Conservation (phyloP, 2,329 filamentous ascomycete genomes). For the Trichoderma brevicompactum region DNA sequence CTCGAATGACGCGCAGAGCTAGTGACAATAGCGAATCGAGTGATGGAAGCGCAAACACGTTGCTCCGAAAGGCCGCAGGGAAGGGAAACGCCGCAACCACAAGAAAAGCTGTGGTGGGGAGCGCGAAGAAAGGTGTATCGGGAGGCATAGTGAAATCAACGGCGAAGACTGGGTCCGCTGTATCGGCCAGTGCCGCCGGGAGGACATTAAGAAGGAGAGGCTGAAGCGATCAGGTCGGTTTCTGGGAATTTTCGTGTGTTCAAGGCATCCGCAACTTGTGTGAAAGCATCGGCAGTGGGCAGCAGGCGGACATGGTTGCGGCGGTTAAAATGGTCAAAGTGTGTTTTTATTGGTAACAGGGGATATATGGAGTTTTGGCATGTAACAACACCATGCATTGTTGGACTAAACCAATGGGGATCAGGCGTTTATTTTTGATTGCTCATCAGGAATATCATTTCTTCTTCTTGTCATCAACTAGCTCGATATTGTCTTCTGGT, state of each 20-base stretch:
- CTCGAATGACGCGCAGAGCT: slow-evolving; percentile 55
- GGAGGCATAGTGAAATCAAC: slow-evolving; percentile 53
- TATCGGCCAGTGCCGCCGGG: slow-evolving; percentile 51
- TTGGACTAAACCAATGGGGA: slow-evolving; percentile 1
- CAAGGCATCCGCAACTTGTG: background rate
- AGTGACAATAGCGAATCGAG: slow-evolving; percentile 67
- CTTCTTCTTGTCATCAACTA: slow-evolving; percentile 97
- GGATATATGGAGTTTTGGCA: slow-evolving; percentile 28
- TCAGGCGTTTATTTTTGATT: slow-evolving; percentile 13
- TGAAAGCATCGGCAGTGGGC: background rate
- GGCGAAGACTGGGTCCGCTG: slow-evolving; percentile 46
- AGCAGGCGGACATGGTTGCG: background rate
- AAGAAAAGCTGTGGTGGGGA: slow-evolving; percentile 59
- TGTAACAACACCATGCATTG: slow-evolving; percentile 25
- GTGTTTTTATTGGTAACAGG: background rate
- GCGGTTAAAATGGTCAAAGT: background rate
- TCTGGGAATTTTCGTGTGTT: background rate
- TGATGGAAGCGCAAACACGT: slow-evolving; percentile 66
- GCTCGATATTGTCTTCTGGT: slow-evolving; percentile 92
- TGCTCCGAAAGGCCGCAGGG: slow-evolving; percentile 59
- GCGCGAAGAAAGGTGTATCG: slow-evolving; percentile 57
- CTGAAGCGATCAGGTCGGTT: slow-evolving; percentile 35
- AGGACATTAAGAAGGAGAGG: slow-evolving; percentile 61
- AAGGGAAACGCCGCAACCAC: slow-evolving; percentile 43
- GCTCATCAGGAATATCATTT: slow-evolving; percentile 46